Percentiles rank a stretch among this genome's conserved stretches.
These are phyloP conservation scores for Myxozyma kluyveri DNA, from an alignment of 805 yeast species.

Conservation along the genomic window DNA sequence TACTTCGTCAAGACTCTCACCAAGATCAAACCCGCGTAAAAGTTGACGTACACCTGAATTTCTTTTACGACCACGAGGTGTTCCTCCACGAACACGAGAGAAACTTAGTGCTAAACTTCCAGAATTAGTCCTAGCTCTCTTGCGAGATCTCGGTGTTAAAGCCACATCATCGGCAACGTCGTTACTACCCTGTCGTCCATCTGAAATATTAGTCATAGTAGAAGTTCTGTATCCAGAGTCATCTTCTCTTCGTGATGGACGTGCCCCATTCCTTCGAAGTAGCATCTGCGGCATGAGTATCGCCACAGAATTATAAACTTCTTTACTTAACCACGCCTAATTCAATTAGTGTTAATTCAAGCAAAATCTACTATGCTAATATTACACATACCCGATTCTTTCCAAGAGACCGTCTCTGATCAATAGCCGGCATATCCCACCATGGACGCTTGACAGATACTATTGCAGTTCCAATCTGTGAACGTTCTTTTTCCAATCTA, in stretches of 20 bases:
- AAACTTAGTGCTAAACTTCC: too few relatives aligned
- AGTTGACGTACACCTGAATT: too few relatives aligned
- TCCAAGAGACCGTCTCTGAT: conserved; percentile 26
- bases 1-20: too few relatives aligned
- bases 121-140: too few relatives aligned
- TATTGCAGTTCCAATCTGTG: conserved; percentile 9
- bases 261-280: conserved; percentile 22
- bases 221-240: too few relatives aligned
- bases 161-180: conserved; percentile 19
- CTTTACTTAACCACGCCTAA: conserved; percentile 21
- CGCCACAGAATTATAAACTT: conserved; percentile 19
- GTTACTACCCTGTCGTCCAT: too few relatives aligned
- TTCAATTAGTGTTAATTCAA: neutral
- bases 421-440: conserved; percentile 27
- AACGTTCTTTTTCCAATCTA: conserved; percentile 17
- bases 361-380: neutral
- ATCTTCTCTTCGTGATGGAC: conserved; percentile 16
- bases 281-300: conserved; percentile 20
- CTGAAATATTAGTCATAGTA: too few relatives aligned
- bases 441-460: conserved; percentile 18
- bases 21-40: too few relatives aligned
- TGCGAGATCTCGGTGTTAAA: too few relatives aligned
- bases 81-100: too few relatives aligned
- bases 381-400: conserved; percentile 14
- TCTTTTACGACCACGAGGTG: too few relatives aligned